Conservation (phyloP, 139 green algal species). For the Tetradesmus obliquus region DNA sequence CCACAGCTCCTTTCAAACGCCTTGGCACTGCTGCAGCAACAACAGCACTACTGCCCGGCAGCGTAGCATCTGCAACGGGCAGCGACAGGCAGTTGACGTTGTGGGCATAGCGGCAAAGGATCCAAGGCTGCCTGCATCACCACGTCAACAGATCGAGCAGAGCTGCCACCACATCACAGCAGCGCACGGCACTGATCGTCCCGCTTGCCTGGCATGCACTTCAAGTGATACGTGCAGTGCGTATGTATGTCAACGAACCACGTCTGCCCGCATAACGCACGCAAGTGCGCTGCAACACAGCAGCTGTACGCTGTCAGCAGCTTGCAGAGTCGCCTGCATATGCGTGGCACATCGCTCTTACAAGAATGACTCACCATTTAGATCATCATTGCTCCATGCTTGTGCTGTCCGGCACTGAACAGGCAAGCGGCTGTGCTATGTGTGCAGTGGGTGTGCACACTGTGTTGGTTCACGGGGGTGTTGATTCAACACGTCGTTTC, state of each 20-base stretch:
- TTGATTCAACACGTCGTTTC: too few relatives aligned
- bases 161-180: background rate
- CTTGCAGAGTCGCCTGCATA: background rate
- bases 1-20: background rate
- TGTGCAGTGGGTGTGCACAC: background rate
- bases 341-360: background rate
- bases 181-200: background rate
- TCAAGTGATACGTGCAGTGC: background rate
- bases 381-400: background rate
- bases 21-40: background rate
- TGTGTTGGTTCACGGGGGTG: too few relatives aligned
- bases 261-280: background rate
- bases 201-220: background rate
- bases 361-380: background rate
- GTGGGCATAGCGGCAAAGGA: background rate
- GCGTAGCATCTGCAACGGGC: background rate
- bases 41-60: background rate
- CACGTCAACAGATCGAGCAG: background rate
- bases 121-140: background rate
- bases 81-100: background rate
- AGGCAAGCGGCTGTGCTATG: background rate
- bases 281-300: background rate
- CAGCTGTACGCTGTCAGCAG: constrained; percentile 2
- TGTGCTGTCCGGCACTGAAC: background rate
- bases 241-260: background rate